A percentile compares a stretch with the other conserved stretches of the same genome.
These are phyloP conservation scores for Primulina tabacum DNA, from an alignment of 257 asterid species.

Conservation along the genomic window DNA sequence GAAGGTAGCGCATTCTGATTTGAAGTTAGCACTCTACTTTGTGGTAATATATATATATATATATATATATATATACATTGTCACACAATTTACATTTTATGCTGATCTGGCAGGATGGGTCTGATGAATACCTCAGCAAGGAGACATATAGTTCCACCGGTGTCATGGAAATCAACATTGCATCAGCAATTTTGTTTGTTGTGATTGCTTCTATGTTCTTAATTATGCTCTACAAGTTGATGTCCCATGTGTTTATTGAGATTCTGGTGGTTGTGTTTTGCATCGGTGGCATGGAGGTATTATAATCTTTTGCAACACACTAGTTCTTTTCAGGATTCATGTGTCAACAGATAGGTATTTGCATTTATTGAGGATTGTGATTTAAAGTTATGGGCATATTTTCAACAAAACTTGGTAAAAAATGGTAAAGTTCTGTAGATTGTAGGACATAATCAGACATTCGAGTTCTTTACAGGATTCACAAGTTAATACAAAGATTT, in stretches of 20 bases:
- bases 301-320: background rate
- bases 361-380: background rate
- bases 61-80: background rate
- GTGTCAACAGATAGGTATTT: background rate
- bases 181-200: constrained; percentile 74
- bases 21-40: constrained; percentile 1
- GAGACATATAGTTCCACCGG: constrained; percentile 45
- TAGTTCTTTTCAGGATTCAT: constrained; percentile 6
- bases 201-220: constrained; percentile 88
- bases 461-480: background rate
- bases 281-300: constrained; percentile 97
- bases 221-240: constrained; percentile 84
- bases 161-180: constrained; percentile 67
- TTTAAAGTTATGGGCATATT: background rate
- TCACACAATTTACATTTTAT: constrained; percentile 6
- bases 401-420: background rate
- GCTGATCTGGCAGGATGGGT: constrained; percentile 65
- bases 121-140: constrained; percentile 52
- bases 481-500: background rate
- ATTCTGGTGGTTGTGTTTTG: constrained; percentile 87
- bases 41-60: background rate
- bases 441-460: background rate
- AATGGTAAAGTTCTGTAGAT: background rate
- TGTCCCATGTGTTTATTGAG: constrained; percentile 85
- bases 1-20: constrained; percentile 43